Evolutionary conservation across 1,284 basidiomycete species (phyloP).

Genomic region (Vanrija pseudolonga): DNA sequence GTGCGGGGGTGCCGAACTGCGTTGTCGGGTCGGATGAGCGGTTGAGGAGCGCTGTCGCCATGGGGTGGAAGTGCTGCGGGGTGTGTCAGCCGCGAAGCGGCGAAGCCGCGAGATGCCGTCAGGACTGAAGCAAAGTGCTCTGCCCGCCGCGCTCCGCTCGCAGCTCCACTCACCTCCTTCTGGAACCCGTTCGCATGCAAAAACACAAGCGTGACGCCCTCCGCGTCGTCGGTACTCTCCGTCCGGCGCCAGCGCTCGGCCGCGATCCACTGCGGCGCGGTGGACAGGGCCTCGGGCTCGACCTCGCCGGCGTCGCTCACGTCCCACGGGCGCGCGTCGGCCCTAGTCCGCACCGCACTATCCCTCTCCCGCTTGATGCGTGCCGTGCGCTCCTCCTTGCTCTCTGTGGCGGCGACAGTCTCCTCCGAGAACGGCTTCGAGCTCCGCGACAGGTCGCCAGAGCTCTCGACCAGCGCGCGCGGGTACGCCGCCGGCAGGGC

Average conservation of each 20-base stretch:
- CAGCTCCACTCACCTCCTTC: conserved; percentile 62
- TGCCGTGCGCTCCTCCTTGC: conserved; percentile 35
- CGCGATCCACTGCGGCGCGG: conserved; percentile 33
- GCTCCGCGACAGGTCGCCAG: conserved; percentile 16
- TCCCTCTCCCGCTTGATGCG: conserved; percentile 12
- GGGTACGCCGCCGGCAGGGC: conserved; percentile 69
- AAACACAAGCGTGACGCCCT: conserved; percentile 64
- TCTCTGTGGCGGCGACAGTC: conserved; percentile 9
- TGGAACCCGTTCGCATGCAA: conserved; percentile 77
- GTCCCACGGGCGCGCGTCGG: conserved; percentile 8
- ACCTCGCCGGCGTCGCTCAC: conserved; percentile 1
- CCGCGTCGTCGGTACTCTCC: conserved; percentile 10
- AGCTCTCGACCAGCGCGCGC: conserved; percentile 46
- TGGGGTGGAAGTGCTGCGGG: conserved; percentile 64
- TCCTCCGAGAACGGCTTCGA: conserved; percentile 21
- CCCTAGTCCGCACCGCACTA: neutral
- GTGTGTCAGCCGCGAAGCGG: too few species aligned
- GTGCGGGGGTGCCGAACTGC: conserved; percentile 1
- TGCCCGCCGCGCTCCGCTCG: too few species aligned
- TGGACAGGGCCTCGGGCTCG: conserved; percentile 37
- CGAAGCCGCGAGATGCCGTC: too few species aligned
- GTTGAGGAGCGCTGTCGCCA: conserved; percentile 52
- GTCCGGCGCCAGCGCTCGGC: conserved; percentile 24
- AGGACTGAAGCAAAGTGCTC: too few species aligned
- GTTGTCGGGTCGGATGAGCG: neutral